These are phyloP conservation scores for Harringtonia lauricola DNA, from an alignment of 2,329 filamentous ascomycete species.

Conservation along the genomic window DNA sequence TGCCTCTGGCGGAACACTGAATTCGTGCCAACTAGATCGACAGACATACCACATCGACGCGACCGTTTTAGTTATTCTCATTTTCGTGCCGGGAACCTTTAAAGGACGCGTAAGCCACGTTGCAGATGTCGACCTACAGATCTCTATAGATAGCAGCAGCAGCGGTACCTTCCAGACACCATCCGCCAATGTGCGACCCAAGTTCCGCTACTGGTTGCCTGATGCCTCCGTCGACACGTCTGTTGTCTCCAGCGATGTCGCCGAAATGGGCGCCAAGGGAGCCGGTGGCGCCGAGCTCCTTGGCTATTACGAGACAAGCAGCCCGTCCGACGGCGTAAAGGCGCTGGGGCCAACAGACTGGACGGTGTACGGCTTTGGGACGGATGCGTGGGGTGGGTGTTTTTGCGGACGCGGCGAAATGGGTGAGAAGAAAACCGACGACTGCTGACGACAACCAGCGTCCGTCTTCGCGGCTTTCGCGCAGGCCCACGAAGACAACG, in stretches of 20 bases:
- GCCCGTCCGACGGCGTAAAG: slow-evolving; percentile 6
- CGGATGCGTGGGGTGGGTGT: slow-evolving; percentile 1
- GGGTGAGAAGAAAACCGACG: neutral
- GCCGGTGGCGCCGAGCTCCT: slow-evolving; percentile 26
- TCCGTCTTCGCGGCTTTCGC: slow-evolving; percentile 9
- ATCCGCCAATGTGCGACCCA: slow-evolving; percentile 4
- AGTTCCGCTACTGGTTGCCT: slow-evolving; percentile 6
- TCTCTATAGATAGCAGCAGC: no score
- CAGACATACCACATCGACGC: no score
- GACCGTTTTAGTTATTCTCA: no score
- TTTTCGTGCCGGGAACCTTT: no score
- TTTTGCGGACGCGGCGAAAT: slow-evolving; percentile 1
- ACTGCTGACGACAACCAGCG: neutral
- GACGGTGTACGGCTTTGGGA: slow-evolving; percentile 19
- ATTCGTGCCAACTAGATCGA: no score
- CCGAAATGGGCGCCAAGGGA: slow-evolving; percentile 17
- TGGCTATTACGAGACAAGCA: slow-evolving; percentile 25
- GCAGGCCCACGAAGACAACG: slow-evolving; percentile 21
- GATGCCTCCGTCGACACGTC: slow-evolving; percentile 4
- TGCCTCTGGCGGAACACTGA: no score
- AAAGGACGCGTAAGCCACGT: no score
- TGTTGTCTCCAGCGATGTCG: slow-evolving; percentile 19
- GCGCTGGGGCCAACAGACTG: slow-evolving; percentile 17
- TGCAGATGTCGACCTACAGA: neutral
- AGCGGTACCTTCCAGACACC: slow-evolving; percentile 5